phyloP scores from a whole-genome alignment of 2,329 filamentous ascomycete species.

The Neoscytalidium dimidiatum region DNA sequence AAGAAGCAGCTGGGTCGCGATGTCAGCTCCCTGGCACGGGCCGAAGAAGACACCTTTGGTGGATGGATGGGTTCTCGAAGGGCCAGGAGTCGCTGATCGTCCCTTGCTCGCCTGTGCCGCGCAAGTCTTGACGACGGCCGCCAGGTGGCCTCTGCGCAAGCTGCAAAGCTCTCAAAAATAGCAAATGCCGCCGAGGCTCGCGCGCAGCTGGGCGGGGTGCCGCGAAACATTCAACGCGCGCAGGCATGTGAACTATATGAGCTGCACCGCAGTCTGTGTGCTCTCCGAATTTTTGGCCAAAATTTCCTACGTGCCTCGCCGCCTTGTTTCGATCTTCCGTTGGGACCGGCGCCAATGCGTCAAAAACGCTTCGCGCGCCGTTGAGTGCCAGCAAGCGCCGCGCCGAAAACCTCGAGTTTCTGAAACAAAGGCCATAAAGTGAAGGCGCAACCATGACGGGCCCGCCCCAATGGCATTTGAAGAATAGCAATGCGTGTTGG shows the following conservation, averaged over 20 bases:
- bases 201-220: conserved; percentile 1
- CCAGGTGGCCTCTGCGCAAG: conserved; percentile 12
- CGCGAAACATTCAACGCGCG: neutral
- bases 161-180: conserved; percentile 12
- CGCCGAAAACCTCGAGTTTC: neutral
- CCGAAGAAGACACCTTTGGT: conserved; percentile 1
- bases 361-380: neutral
- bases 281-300: neutral
- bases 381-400: neutral
- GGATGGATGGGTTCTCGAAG: conserved; percentile 17
- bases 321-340: neutral
- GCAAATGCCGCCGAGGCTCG: conserved; percentile 14
- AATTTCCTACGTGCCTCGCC: neutral
- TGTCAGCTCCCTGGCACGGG: neutral
- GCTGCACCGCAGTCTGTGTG: neutral
- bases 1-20: conserved; percentile 17
- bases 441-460: neutral
- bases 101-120: conserved; percentile 1
- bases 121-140: neutral
- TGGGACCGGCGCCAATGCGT: neutral
- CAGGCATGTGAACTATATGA: conserved; percentile 8
- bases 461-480: neutral
- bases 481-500: neutral
- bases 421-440: neutral
- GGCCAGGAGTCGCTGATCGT: conserved; percentile 4